Conservation (phyloP, 1,284 basidiomycete genomes). For the Veloporphyrellus conicus region DNA sequence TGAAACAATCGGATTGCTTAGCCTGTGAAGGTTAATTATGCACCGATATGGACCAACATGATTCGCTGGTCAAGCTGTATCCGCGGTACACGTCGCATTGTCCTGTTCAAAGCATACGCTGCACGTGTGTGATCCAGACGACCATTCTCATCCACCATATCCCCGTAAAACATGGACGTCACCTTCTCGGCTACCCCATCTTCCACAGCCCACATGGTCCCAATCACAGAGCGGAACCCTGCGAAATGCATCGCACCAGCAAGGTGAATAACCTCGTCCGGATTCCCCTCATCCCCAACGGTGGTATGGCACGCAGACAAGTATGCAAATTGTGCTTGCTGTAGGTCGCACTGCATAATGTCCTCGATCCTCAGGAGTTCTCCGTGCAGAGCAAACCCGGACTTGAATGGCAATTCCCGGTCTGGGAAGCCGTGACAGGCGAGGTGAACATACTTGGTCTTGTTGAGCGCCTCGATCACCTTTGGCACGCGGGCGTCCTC, state of each 20-base stretch:
- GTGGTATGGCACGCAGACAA: slow-evolving; percentile 33
- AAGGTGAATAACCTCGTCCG: slow-evolving; percentile 28
- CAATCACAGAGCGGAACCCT: slow-evolving; percentile 6
- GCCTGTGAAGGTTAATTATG: too few species aligned
- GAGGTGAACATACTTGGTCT: slow-evolving; percentile 18
- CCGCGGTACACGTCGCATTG: background rate
- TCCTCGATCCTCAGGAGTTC: slow-evolving; percentile 19
- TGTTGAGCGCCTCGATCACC: slow-evolving; percentile 5
- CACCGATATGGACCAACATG: slow-evolving; percentile 1
- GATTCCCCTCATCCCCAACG: slow-evolving; percentile 11
- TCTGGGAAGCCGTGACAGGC: slow-evolving; percentile 17
- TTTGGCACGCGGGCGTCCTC: background rate
- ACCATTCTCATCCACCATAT: slow-evolving; percentile 4
- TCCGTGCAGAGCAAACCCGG: slow-evolving; percentile 22
- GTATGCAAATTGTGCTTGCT: slow-evolving; percentile 32
- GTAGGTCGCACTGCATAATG: slow-evolving; percentile 22
- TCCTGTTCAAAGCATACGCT: slow-evolving; percentile 2
- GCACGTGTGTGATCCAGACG: slow-evolving; percentile 2
- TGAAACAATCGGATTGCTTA: too few species aligned
- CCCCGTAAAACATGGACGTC: slow-evolving; percentile 3
- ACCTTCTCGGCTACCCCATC: background rate
- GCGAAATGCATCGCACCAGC: slow-evolving; percentile 4
- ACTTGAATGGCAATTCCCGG: slow-evolving; percentile 18
- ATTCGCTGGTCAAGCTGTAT: background rate
- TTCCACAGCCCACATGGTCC: slow-evolving; percentile 9